These are phyloP conservation scores for Boletus insuetus DNA, from an alignment of 768 basidiomycete species.

Conservation along the genomic window DNA sequence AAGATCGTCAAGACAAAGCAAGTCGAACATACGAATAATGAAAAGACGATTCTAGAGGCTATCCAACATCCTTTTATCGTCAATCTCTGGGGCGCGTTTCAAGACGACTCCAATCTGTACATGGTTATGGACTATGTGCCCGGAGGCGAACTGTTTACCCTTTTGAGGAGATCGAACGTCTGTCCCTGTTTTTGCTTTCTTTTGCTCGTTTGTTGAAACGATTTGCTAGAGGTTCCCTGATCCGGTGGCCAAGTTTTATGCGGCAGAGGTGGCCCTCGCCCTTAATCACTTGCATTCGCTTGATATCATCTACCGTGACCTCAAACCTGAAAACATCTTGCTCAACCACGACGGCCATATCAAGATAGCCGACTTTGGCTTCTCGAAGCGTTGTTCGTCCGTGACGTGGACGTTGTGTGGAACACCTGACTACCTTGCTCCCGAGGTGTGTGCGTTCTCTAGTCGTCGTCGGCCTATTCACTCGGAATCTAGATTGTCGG, in stretches of 20 bases:
- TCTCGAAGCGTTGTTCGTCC: constrained; percentile 84
- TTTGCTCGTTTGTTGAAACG: constrained; percentile 7
- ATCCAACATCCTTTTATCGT: constrained; percentile 93
- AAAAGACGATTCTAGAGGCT: constrained; percentile 79
- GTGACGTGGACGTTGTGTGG: constrained; percentile 96
- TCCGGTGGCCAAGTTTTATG: constrained; percentile 97
- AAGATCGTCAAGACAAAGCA: constrained; percentile 92
- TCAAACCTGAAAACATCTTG: constrained; percentile 96
- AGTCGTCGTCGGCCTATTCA: constrained; percentile 14
- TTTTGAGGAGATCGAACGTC: constrained; percentile 86
- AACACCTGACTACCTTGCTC: constrained; percentile 95
- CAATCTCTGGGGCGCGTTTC: constrained; percentile 95
- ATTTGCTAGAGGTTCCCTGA: constrained; percentile 81
- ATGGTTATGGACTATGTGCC: constrained; percentile 98
- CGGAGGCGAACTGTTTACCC: constrained; percentile 94
- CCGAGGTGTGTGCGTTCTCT: constrained; percentile 59
- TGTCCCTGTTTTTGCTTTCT: constrained; percentile 27
- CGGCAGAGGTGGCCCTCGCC: constrained; percentile 91
- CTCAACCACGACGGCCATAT: constrained; percentile 94
- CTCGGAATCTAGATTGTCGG: constrained; percentile 56
- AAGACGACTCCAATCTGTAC: constrained; percentile 89
- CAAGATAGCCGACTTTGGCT: constrained; percentile 96
- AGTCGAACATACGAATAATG: constrained; percentile 96
- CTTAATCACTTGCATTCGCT: constrained; percentile 84
- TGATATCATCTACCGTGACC: constrained; percentile 94